Evolutionary conservation across 345 rosid genomes (phyloP), one percentile per base, ranked within the genome.

Genomic region (Citrus trifoliata): DNA sequence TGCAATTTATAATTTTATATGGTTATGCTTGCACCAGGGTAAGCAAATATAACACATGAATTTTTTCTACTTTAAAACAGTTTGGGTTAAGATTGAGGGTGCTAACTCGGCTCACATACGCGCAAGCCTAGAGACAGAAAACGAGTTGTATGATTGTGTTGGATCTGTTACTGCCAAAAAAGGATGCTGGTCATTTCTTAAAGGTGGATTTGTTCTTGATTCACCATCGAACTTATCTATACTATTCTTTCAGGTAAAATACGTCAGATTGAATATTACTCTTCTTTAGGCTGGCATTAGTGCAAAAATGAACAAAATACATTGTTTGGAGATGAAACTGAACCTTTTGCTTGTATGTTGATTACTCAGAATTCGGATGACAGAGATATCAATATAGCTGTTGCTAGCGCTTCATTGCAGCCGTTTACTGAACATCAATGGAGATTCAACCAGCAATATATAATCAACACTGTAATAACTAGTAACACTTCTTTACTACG

Each of bases 181-280:
- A 63, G 97, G 93, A 51, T 93, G 98, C 80, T 95, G 99, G 97
- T 92, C 98, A 42, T 95, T 93, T 84, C 95, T 95, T 80, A 95
- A 93, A 80, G 98, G 98, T 27, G 98, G 98, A 33, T 95, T 93
- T 76, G 46, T 83, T 77, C 88, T 92, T 56, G 67, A 85, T 71
- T 85, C 89, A 27, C 82, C 94, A 35, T 90, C 92, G 38, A 80
- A 74, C 38, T 75, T 78, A 38, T 80, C 97, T 42, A 71, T 82
- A 8, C 76, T 95, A 35, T 80, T 82, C 70, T 88, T 93, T 74
- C 85, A 88, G 91, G 97, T 93, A 53, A 46, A 3, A 46, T 46
- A 46, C 5, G 33, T 0, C 30, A 24, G 4, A 55, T 10, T 76
- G 35, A 7, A 14, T 13, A 40, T 58, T 1, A 35, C 16, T 12